A percentile compares a stretch with the other conserved stretches of the same genome.
Conservation (phyloP, 1,284 basidiomycete genomes). For the Ceratobasidium sp. region DNA sequence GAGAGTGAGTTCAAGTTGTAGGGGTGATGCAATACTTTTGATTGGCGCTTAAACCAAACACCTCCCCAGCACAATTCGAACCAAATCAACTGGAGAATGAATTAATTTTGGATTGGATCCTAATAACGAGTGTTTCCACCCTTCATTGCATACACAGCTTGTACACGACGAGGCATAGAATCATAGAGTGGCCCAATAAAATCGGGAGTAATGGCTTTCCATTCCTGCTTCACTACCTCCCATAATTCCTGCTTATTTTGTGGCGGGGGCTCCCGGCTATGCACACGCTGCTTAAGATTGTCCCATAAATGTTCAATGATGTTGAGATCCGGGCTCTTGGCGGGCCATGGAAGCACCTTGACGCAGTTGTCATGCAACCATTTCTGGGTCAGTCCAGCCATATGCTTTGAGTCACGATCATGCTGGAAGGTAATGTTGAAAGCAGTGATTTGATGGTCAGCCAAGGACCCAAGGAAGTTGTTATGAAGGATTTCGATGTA, state of each 20-base stretch:
- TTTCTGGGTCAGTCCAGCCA: background rate
- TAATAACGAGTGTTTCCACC: constrained; percentile 17
- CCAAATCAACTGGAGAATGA: background rate
- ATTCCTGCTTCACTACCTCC: constrained; percentile 13
- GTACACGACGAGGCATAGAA: constrained; percentile 9
- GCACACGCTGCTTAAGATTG: background rate
- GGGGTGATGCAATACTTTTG: constrained; percentile 1
- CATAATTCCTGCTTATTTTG: background rate
- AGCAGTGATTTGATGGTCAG: constrained; percentile 5
- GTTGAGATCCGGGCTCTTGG: constrained; percentile 24
- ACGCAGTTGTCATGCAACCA: background rate
- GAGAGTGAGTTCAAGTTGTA: no score
- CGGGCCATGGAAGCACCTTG: constrained; percentile 12
- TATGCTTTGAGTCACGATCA: constrained; percentile 21
- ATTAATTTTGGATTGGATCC: background rate
- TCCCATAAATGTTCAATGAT: constrained; percentile 26
- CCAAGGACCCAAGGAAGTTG: background rate
- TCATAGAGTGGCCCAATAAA: constrained; percentile 18
- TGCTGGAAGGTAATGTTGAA: constrained; percentile 27
- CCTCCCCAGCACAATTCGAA: background rate
- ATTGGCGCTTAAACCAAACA: background rate
- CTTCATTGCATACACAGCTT: constrained; percentile 10
- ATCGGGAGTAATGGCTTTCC: background rate
- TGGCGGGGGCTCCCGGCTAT: background rate
- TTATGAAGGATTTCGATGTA: constrained; percentile 13